Base-by-base conservation (phyloP, 306 rosid genomes). In the Carpinus fangiana region DNA sequence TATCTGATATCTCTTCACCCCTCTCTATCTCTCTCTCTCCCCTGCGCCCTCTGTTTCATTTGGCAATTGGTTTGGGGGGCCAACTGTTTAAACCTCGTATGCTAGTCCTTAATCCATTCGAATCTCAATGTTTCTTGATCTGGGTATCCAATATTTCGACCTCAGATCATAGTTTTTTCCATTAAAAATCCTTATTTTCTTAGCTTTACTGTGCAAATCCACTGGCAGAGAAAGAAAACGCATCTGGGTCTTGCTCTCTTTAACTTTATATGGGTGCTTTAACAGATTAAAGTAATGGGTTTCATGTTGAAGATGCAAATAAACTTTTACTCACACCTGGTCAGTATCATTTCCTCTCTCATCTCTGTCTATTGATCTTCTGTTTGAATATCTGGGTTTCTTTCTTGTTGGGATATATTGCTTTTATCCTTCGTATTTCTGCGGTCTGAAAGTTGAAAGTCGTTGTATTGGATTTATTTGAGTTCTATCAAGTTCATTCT, bases 81-180 rank as follows among this genome's bases (percentile, higher is more conserved):
- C 65, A 73, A 82, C 55, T 72, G 74, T 56, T 66, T 74, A 38
- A 72, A 67, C 72, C 76, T 82, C 81, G 0, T 74, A 23, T 70
- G 21, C 76, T 78, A 79, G 62, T 79, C 85, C 59, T 70, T 26
- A 74, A 53, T 80, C 83, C 34, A 5, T 69, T 78, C 69, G 79
- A 83, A 81, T 89, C 88, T 83, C 84, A 50, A 10, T 80, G 77
- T 83, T 85, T 84, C 80, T 55, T 82, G 79, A 81, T 85, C 81
- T 87, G 82, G 88, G 84, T 82, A 57, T 79, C 82, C 8, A 16
- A 34, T 74, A 3, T 84, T 73, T 75, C 81, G 36, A 79, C 48
- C 52, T 75, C 70, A 82, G 87, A 88, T 87, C 92, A 84, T 57
- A 81, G 66, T 36, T 78, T 78, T 61, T 10, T 23, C 53, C 43